Conservation (phyloP, 2,329 filamentous ascomycete species). For the Aspergillus sp. region DNA sequence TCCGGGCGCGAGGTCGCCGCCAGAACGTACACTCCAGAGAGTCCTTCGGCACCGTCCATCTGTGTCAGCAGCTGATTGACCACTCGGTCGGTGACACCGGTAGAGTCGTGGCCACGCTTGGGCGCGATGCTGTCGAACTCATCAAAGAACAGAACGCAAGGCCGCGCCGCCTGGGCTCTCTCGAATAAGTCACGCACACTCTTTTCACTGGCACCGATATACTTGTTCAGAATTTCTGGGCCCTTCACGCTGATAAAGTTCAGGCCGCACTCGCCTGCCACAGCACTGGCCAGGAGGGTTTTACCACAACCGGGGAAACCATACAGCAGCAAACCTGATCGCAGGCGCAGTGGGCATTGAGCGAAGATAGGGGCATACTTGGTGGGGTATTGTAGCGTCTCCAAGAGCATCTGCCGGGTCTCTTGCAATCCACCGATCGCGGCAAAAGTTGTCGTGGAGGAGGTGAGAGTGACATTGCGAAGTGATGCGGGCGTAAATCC, state of each 20-base stretch:
- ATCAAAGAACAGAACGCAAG: conserved; percentile 96
- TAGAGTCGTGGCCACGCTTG: conserved; percentile 94
- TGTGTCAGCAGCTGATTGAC: conserved; percentile 98
- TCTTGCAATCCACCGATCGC: conserved; percentile 85
- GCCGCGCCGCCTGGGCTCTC: conserved; percentile 79
- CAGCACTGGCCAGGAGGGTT: conserved; percentile 88
- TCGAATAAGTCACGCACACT: conserved; percentile 93
- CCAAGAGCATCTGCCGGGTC: conserved; percentile 85
- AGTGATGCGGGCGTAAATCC: conserved; percentile 95
- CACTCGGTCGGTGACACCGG: conserved; percentile 96
- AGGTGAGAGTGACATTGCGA: conserved; percentile 89
- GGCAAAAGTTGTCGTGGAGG: conserved; percentile 86
- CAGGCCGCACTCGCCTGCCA: conserved; percentile 95
- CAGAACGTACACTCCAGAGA: conserved; percentile 92
- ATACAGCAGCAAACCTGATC: conserved; percentile 88
- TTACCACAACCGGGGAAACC: conserved; percentile 96
- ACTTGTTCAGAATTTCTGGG: conserved; percentile 97
- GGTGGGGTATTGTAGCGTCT: conserved; percentile 94
- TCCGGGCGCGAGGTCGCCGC: conserved; percentile 92
- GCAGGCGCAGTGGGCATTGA: conserved; percentile 88
- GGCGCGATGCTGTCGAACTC: conserved; percentile 98
- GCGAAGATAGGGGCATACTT: conserved; percentile 98
- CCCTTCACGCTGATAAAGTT: conserved; percentile 99
- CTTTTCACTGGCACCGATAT: conserved; percentile 97
- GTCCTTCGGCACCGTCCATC: conserved; percentile 96